Evolutionary conservation across 2,329 filamentous ascomycete species (phyloP).

Genomic region (Madurella fahalii): DNA sequence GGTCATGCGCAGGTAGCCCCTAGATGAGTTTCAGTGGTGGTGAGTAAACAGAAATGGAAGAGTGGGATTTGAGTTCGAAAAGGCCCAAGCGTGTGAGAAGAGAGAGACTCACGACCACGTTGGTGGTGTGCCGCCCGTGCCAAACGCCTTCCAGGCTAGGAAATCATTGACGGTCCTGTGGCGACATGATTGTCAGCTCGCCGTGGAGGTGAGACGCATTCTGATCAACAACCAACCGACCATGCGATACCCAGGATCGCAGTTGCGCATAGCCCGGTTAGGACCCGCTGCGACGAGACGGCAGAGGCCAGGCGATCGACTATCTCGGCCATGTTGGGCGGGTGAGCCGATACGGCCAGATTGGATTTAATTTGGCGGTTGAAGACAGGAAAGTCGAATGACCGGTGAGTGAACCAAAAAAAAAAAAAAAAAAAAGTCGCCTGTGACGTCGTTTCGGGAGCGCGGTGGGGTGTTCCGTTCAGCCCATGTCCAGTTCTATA

Average conservation of each 20-base stretch:
- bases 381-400: too few species aligned
- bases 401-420: too few species aligned
- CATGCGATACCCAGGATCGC: slow-evolving; percentile 9
- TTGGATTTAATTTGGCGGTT: background rate
- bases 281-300: slow-evolving; percentile 1
- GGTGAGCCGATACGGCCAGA: background rate
- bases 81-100: background rate
- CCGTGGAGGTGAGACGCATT: background rate
- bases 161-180: slow-evolving; percentile 8
- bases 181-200: background rate
- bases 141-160: slow-evolving; percentile 9
- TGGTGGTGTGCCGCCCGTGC: slow-evolving; percentile 10
- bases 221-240: background rate
- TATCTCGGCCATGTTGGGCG: slow-evolving; percentile 2
- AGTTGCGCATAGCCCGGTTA: slow-evolving; percentile 4
- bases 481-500: too few species aligned
- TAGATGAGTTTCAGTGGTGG: background rate
- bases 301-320: slow-evolving; percentile 1
- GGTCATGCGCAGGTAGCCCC: slow-evolving; percentile 10
- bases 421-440: too few species aligned
- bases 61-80: too few species aligned
- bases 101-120: slow-evolving; percentile 2
- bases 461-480: too few species aligned
- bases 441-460: too few species aligned
- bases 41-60: background rate